Evolutionary conservation across 108 stramenopile genomes (phyloP).

Genomic region (Skeletonema costatum): DNA sequence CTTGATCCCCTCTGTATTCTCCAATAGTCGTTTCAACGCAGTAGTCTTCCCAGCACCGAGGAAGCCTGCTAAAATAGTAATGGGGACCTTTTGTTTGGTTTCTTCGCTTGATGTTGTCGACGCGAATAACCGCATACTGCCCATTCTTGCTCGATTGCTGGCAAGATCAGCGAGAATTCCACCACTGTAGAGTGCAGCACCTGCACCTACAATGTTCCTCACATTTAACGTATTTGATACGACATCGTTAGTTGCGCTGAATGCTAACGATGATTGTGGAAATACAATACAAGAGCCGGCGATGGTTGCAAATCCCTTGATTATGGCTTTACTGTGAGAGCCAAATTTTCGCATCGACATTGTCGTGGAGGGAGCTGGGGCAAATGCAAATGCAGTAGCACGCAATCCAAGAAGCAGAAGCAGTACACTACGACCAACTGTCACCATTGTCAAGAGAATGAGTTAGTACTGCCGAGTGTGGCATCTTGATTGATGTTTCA

Average conservation of each 20-base stretch:
- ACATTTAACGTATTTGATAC: neutral
- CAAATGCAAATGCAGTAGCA: neutral
- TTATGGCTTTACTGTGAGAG: neutral
- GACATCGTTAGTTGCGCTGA: neutral
- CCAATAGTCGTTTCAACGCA: slow-evolving; percentile 78
- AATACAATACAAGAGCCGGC: slow-evolving; percentile 3
- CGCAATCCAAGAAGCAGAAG: neutral
- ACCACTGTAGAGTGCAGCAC: neutral
- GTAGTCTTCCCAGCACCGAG: slow-evolving; percentile 94
- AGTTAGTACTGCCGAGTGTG: no score
- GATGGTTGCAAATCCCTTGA: neutral
- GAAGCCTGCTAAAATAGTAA: slow-evolving; percentile 88
- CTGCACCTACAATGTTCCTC: neutral
- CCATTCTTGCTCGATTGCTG: neutral
- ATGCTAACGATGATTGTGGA: slow-evolving; percentile 4
- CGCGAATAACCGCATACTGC: neutral
- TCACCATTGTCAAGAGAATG: neutral
- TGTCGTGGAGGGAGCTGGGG: neutral
- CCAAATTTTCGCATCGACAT: neutral
- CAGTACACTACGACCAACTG: neutral
- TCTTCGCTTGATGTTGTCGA: neutral
- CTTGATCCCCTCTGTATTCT: slow-evolving; percentile 62
- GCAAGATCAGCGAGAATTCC: neutral
- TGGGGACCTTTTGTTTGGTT: slow-evolving; percentile 51
- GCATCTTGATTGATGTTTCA: no score